Base-by-base conservation (phyloP, 2,329 filamentous ascomycete species). In the Botryosphaeria agaves region DNA sequence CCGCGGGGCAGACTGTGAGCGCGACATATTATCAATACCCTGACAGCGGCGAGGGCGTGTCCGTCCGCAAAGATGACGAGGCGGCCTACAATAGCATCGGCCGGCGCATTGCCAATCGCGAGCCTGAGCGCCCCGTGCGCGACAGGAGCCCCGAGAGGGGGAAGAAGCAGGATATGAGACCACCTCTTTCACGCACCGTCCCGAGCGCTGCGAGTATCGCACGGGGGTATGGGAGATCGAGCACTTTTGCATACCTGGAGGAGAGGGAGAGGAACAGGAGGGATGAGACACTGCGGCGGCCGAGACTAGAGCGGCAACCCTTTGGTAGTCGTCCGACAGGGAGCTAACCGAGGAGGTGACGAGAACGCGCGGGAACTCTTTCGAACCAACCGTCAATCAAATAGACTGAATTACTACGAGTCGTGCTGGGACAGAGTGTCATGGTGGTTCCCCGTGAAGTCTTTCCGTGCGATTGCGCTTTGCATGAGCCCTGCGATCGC, bases 101-200 rank as follows among this genome's bases (percentile, higher is more conserved):
- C 26, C 46, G 48, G 32, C 47, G 44, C 34, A 49, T 47, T 15
- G 36, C 53, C 16, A 34, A 44, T 9, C 48, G 43, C 32, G 49
- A 53, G 34, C 49, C 51, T 24, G 38, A 31, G 35, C 29, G 42
- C 41, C 34, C 41, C 45, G 33, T 31, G 7, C 40, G 48, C 21
- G 9, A 12, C 21, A n/a, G n/a, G n/a, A n/a, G n/a, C n/a, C n/a
- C n/a, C n/a, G n/a, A n/a, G n/a, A n/a, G n/a, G n/a, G n/a, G n/a
- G n/a, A n/a, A n/a, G n/a, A 12, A 9, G 12, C 21, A 11, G 9
- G 21, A 23, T 9, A 23, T 11, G 3, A 9, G 21, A 9, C 46
- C 49, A 21, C 48, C 48, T 17, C 36, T 52, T 3, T 36, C 38
- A 17, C 43, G 41, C 37, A 5, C 34, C 26, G 25, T 41, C 39